A percentile compares a stretch with the other conserved stretches of the same genome.
These are phyloP conservation scores for Mycena chlorophos DNA, from an alignment of 768 basidiomycete species.

Conservation along the genomic window DNA sequence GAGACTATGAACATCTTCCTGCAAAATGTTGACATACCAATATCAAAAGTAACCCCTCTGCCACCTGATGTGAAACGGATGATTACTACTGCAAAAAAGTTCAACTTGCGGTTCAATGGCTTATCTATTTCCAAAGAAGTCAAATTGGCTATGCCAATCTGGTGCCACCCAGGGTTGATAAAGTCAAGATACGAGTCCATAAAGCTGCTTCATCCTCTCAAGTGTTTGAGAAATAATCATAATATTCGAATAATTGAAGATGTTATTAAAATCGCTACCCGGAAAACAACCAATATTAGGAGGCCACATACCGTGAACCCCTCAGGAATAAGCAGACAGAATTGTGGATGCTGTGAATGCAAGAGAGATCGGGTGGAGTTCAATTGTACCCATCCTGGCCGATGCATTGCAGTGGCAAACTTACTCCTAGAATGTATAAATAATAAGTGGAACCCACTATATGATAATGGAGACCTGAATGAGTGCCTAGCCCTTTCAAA, in stretches of 20 bases:
- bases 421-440: not conserved
- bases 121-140: not conserved
- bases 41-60: not conserved
- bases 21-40: not conserved
- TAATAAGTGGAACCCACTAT: conserved; percentile 5
- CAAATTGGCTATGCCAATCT: conserved; percentile 2
- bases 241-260: not conserved
- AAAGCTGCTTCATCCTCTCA: not conserved
- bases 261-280: not conserved
- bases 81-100: not conserved
- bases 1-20: not conserved
- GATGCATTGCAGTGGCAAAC: conserved; percentile 3
- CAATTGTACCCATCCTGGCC: conserved; percentile 5
- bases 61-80: not conserved
- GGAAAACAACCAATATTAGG: not conserved
- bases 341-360: conserved; percentile 5
- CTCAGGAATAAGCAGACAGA: conserved; percentile 1
- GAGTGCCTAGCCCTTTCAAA: not conserved
- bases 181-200: not conserved
- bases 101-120: not conserved
- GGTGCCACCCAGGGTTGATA: not conserved
- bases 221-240: not conserved
- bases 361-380: conserved; percentile 1
- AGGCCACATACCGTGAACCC: conserved; percentile 4
- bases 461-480: not conserved